These are phyloP conservation scores for Zarea fungicola DNA, from an alignment of 2,329 filamentous ascomycete species.

Conservation along the genomic window DNA sequence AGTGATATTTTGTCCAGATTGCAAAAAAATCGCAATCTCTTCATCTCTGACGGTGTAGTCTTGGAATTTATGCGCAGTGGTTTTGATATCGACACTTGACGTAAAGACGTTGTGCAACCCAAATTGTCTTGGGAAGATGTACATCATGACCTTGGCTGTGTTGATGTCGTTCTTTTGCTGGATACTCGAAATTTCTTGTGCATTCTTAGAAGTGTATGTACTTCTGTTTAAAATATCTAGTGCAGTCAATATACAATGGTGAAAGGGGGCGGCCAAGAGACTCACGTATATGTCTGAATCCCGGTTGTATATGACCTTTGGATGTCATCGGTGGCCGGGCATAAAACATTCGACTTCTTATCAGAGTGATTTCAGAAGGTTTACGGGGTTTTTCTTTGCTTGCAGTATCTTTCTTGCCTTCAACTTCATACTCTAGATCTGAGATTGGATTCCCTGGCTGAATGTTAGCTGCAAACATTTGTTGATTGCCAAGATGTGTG, in stretches of 20 bases:
- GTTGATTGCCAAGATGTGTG: neutral
- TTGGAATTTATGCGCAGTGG: slow-evolving; percentile 69
- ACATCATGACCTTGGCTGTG: slow-evolving; percentile 73
- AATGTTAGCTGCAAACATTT: neutral
- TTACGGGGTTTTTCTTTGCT: slow-evolving; percentile 14
- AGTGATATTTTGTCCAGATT: slow-evolving; percentile 13
- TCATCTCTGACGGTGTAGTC: slow-evolving; percentile 83
- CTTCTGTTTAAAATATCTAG: slow-evolving; percentile 78
- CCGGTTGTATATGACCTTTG: slow-evolving; percentile 63
- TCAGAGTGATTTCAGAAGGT: slow-evolving; percentile 63
- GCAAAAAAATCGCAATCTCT: slow-evolving; percentile 54
- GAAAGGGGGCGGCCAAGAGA: slow-evolving; percentile 12
- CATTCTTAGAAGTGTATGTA: slow-evolving; percentile 20
- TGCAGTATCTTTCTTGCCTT: neutral
- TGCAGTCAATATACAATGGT: slow-evolving; percentile 15
- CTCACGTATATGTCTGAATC: slow-evolving; percentile 77
- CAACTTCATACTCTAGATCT: slow-evolving; percentile 32
- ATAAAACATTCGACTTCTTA: slow-evolving; percentile 83
- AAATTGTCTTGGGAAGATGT: slow-evolving; percentile 91
- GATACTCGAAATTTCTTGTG: neutral
- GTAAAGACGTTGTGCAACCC: slow-evolving; percentile 89
- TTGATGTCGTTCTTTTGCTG: slow-evolving; percentile 33
- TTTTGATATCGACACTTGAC: slow-evolving; percentile 55
- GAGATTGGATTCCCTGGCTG: slow-evolving; percentile 44
- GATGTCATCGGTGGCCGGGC: slow-evolving; percentile 67